Evolutionary conservation across 345 rosid genomes (phyloP).

Genomic region (Euphorbia peplus): DNA sequence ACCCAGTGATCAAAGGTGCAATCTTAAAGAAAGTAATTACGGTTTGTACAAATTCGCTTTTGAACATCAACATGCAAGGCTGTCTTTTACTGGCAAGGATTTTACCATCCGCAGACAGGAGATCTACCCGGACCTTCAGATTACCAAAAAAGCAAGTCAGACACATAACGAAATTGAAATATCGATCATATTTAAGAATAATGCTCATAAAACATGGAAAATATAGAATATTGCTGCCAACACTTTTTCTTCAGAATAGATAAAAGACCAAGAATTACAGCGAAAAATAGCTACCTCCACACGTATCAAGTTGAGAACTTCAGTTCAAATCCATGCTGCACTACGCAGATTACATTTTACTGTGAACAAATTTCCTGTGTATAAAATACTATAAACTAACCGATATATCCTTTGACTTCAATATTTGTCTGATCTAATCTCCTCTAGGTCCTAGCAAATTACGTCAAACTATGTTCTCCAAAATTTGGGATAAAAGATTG

Average conservation of each 20-base stretch:
- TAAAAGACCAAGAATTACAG: background rate
- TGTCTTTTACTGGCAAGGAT: slow-evolving; percentile 53
- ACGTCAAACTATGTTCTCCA: background rate
- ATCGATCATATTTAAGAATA: background rate
- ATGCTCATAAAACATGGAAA: background rate
- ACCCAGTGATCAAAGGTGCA: slow-evolving; percentile 72
- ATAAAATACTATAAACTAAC: background rate
- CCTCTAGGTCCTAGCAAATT: slow-evolving; percentile 1
- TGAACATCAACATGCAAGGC: slow-evolving; percentile 73
- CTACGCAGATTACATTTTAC: background rate
- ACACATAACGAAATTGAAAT: background rate
- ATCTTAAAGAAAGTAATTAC: slow-evolving; percentile 59
- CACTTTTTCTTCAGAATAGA: background rate
- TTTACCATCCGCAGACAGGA: slow-evolving; percentile 58
- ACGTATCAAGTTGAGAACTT: background rate
- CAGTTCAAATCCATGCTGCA: background rate
- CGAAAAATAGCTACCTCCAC: background rate
- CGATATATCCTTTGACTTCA: background rate
- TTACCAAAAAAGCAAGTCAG: slow-evolving; percentile 10
- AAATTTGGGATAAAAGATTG: background rate
- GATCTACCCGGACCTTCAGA: slow-evolving; percentile 74
- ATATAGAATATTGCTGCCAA: background rate
- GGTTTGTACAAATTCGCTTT: slow-evolving; percentile 67
- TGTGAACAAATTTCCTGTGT: background rate
- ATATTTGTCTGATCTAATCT: background rate